Base-by-base conservation (phyloP, 257 asterid genomes). In the Rehmannia glutinosa region DNA sequence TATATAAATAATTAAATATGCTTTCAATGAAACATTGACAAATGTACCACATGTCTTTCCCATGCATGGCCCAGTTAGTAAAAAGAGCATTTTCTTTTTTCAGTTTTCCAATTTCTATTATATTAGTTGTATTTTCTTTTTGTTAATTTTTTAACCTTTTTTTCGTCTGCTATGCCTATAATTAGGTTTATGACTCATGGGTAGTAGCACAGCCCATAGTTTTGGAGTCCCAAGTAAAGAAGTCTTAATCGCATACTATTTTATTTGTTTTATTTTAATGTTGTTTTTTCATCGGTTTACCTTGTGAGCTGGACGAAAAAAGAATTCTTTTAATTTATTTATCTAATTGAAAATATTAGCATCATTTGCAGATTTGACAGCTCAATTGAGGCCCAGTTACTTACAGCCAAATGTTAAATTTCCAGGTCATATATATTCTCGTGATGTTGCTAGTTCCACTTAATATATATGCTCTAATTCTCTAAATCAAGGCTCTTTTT, bases 301-400 rank as follows among this genome's bases (percentile, higher is more conserved):
- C 46, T 15, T 15, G 0, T 30, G 46, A 65, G 8, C 38, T 33
- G 36, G 32, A 51, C 19, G 23, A 49, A 51, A 36, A 51, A 51
- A 41, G 25, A n/a, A 8, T 38, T 28, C 25, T 3, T 23, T 53
- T 66, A 36, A 36, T 4, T 39, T 52, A 23, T 20, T 47, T 35
- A 0, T 16, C 9, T 35, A 23, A 3, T 39, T 6, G 8, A 35
- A 13, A 13, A 1, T 10, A 19, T 66, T 66, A 51, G 60, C 51
- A 35, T 24, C 30, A 35, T 51, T 36, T 51, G 53, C 39, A 36
- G 52, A 50, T 51, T 51, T 66, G 71, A 33, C 71, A 66, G 63
- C 71, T 19, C 13, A 66, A 51, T 66, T 52, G 25, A 32, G 71
- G 53, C 63, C 11, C 53, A 3, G 51, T 54, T 27, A 66, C 25